Evolutionary conservation across 2,329 filamentous ascomycete species (phyloP), one percentile per base, ranked within the genome.

Genomic region (Cladophialophora immunda): DNA sequence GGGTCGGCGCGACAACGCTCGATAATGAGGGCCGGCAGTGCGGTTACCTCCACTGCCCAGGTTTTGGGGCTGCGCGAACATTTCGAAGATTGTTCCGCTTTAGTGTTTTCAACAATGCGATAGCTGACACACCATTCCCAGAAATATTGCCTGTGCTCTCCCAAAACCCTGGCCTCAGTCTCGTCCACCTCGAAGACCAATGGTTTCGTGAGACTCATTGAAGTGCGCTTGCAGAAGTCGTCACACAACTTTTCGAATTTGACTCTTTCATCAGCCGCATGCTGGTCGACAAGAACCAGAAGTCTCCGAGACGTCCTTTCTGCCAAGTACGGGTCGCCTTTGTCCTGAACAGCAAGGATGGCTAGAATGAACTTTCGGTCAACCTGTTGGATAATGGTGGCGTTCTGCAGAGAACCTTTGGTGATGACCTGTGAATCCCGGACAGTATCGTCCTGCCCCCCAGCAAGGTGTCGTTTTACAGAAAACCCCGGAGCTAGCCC

Each of bases 251-350:
- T 76, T 75, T 99, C 95, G 0, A 98, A 86, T 1, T 89, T 89
- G 69, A 91, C 89, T 54, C 95, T 86, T 80, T 99, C 95, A 76
- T 97, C 94, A 2, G 94, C 95, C 0, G 95, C 95, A 76, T 99
- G 95, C 75, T 99, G 95, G 74, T 99, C 95, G 5, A 97, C 85
- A 45, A 97, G 82, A 0, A 97, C 84, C 4, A 98, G 80, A 1
- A 88, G 72, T 19, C 17, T 53, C 4, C 60, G 45, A 67, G 22
- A 5, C 13, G 1, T 4, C 7, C 34, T n/a, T 13, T 38, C 50
- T 38, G 38, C 47, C 22, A 11, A 50, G 17, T 27, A 50, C 13
- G 45, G 45, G 22, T 29, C 41, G 27, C 47, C 17, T 45, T 66
- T 29, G 38, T 52, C 68, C n/a, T 53, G 11, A 19, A 92, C 79